Evolutionary conservation across 2,329 filamentous ascomycete species (phyloP), one percentile per base, ranked within the genome.

Genomic region (Aspergillus caelatus): DNA sequence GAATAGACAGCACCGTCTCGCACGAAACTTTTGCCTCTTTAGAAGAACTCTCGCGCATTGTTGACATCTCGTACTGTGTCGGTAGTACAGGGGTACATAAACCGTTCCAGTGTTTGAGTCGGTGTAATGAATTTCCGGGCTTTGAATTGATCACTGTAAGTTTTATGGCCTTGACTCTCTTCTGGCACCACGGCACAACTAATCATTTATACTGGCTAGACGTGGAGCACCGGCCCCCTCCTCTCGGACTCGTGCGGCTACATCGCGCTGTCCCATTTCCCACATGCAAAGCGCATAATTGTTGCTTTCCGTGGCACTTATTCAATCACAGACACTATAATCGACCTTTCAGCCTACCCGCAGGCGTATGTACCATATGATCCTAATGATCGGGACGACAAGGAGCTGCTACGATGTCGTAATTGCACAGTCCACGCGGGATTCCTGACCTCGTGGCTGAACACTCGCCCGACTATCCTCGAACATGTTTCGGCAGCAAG

Each of bases 281-380:
- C 85, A 2, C 81, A 80, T 5, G 76, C 80, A 23, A 83, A 84
- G 53, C 84, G 89, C 62, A 91, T 99, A 62, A 83, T 98, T 53
- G 86, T 98, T 43, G 94, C 93, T 10, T 98, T 98, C 73, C 89
- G 95, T 54, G 95, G 95, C 28, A 98, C 95, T 16, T 97, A 98
- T 79, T 97, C 93, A 68, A 85, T 99, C 71, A 86, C 93, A 59
- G 97, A 98, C 76, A 94, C 94, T 14, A 89, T 99, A 65, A 85
- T 93, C 57, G 95, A 99, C 79, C 84, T 99, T 61, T 93, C 92
- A 67, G 96, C 93, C 2, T 84, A 94, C 2, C 94, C 93, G 14
- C 94, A 98, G 77, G 87, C 91, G 75, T 99, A 98, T 74, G 86
- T 93, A 1, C 94, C 95, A 0, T 99, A 97, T 75, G 91, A 62